Conservation (phyloP, 352 stramenopile species). For the Elongisporangium anandrum region DNA sequence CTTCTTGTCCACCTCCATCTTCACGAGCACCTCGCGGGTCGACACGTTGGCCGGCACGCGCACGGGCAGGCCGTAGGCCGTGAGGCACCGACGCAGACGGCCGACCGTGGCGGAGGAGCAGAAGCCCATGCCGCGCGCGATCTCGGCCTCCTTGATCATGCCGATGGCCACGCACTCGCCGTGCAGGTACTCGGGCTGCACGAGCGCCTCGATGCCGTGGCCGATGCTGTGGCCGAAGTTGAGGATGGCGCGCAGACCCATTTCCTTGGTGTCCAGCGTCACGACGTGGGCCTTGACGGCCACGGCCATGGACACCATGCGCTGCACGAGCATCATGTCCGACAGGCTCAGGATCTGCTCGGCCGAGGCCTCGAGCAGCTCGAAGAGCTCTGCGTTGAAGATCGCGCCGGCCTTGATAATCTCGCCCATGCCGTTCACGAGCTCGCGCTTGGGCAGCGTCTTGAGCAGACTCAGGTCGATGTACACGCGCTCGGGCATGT, state of each 20-base stretch:
- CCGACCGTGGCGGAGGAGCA: conserved; percentile 71
- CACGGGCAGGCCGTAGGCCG: conserved; percentile 66
- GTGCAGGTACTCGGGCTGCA: conserved; percentile 95
- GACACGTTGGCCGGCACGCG: conserved; percentile 51
- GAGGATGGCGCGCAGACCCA: conserved; percentile 93
- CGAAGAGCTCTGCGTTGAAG: conserved; percentile 92
- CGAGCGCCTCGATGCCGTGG: conserved; percentile 96
- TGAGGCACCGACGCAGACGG: conserved; percentile 59
- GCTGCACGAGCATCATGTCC: conserved; percentile 67
- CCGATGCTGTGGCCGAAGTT: conserved; percentile 99
- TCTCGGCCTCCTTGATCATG: conserved; percentile 96
- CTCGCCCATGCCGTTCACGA: conserved; percentile 94
- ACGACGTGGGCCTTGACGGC: conserved; percentile 96
- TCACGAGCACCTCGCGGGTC: conserved; percentile 61
- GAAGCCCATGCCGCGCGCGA: conserved; percentile 75
- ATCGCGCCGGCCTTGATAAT: conserved; percentile 98
- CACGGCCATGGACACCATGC: conserved; percentile 53
- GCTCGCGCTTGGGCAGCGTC: conserved; percentile 95
- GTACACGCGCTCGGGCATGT: conserved; percentile 97
- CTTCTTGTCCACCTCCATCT: conserved; percentile 89
- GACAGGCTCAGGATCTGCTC: conserved; percentile 65
- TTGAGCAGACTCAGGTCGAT: conserved; percentile 92
- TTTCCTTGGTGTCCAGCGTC: conserved; percentile 94
- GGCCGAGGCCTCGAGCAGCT: conserved; percentile 90
- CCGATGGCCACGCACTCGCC: conserved; percentile 97